Conservation (phyloP, 192 early-diverging fungal species). For the Chytriomyces hyalinus region DNA sequence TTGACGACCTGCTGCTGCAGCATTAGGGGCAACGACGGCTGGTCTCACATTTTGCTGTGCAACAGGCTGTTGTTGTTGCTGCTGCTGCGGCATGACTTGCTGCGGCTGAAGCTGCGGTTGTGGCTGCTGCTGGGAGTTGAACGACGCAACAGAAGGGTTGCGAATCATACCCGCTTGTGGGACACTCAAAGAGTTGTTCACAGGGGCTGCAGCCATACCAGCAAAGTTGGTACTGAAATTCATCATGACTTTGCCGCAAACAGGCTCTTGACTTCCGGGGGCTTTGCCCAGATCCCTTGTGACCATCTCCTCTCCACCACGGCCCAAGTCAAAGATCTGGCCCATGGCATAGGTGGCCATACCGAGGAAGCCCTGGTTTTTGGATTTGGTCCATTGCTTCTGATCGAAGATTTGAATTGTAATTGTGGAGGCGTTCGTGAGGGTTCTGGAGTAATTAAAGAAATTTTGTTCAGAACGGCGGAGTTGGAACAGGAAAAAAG, state of each 20-base stretch:
- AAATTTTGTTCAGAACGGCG: not conserved
- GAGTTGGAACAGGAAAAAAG: not conserved
- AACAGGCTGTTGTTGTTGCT: not conserved
- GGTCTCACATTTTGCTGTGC: not conserved
- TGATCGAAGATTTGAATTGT: conserved; percentile 98
- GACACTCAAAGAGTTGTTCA: not conserved
- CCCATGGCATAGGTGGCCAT: conserved; percentile 86
- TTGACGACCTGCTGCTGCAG: conserved; percentile 26
- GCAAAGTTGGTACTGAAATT: conserved; percentile 71
- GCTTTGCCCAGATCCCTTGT: conserved; percentile 83
- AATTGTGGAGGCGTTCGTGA: conserved; percentile 76
- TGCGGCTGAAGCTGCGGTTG: not conserved
- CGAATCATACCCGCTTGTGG: not conserved
- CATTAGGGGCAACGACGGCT: not conserved
- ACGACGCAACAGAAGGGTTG: conserved; percentile 8
- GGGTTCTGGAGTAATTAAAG: conserved; percentile 54
- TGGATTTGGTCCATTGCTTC: conserved; percentile 85
- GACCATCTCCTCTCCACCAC: conserved; percentile 87
- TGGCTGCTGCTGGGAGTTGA: not conserved
- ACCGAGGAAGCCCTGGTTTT: conserved; percentile 77
- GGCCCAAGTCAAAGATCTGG: conserved; percentile 78
- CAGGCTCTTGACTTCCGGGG: conserved; percentile 77
- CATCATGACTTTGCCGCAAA: conserved; percentile 85
- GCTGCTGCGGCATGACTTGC: not conserved
- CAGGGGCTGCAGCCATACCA: conserved; percentile 34